Evolutionary conservation across 2,329 filamentous ascomycete genomes (phyloP), one percentile per base, ranked within the genome.

Genomic region (Monilinia aucupariae): DNA sequence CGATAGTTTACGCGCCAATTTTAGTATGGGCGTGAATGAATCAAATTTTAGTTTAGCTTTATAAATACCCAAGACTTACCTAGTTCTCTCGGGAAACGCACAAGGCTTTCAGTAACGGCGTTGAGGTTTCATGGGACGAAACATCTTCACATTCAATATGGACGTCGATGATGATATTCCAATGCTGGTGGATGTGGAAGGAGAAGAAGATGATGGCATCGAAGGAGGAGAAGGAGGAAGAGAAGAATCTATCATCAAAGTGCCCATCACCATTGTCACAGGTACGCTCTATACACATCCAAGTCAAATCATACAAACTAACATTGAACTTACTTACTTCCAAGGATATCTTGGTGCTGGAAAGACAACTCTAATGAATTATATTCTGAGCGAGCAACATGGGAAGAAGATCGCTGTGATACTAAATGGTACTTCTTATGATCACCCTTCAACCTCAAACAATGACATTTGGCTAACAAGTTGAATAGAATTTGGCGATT

Each of bases 331-430:
- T n/a, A n/a, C n/a, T n/a, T n/a, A n/a, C n/a, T 43, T n/a, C 22
- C 17, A 58, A 34, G 91, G 94, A 4, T 99, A 99, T 73, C 83
- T 99, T 4, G 94, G 94, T 22, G 91, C 94, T 10, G 94, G 94
- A 22, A 99, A 99, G 77, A 97, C 93, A 0, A 97, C 93, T 0
- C 77, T 97, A 37, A 80, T 99, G 64, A 97, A 99, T 75, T 96
- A 97, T 75, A 97, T 99, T 66, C 80, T 99, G 59, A 96, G 89
- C 34, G 92, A 92, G 64, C 88, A 93, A 65, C 94, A 99, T 81
- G 93, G 93, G 75, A 97, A 97, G 81, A 96, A 92, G 73, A 94
- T 99, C 75, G 94, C 94, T 13, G 94, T 99, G 17, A 97, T 99
- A 63, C 85, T 99, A 79, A 99, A 99, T 76, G 92, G 91, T 79